phyloP scores from a whole-genome alignment of 2,329 filamentous ascomycete genomes.

The Akanthomyces dipterigenus region DNA sequence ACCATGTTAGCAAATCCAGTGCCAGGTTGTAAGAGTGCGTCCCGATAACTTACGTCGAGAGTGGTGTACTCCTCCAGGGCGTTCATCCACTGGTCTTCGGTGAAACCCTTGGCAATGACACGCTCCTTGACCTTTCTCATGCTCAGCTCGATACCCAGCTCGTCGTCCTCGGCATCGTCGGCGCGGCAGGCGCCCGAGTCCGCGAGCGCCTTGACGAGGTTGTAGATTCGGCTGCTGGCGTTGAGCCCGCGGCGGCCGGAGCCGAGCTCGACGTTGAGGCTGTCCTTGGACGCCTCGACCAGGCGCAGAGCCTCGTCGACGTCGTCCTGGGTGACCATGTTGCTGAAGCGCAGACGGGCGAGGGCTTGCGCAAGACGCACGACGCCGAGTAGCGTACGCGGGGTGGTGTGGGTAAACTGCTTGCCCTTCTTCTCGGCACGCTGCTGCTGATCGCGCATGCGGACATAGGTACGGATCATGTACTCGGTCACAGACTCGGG shows the following conservation, averaged over 20 bases:
- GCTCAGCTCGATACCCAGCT: constrained; percentile 62
- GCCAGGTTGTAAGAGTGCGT: neutral
- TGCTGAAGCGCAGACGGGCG: constrained; percentile 82
- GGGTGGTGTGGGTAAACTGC: constrained; percentile 89
- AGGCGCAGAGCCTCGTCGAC: constrained; percentile 91
- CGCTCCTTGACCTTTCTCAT: constrained; percentile 84
- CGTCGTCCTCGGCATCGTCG: constrained; percentile 52
- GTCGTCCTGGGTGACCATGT: constrained; percentile 80
- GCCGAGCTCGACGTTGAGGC: constrained; percentile 65
- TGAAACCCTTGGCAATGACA: constrained; percentile 94
- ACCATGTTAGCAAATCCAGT: neutral
- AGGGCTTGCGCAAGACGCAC: constrained; percentile 90
- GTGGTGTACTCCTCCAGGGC: constrained; percentile 84
- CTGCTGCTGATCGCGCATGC: constrained; percentile 86
- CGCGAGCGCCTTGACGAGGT: constrained; percentile 81
- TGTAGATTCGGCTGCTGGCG: constrained; percentile 86
- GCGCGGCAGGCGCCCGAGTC: constrained; percentile 81
- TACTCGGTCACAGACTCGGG: constrained; percentile 86
- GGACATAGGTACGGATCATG: constrained; percentile 93
- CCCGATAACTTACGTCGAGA: constrained; percentile 67
- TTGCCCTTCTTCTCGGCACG: constrained; percentile 85
- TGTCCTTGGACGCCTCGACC: constrained; percentile 89
- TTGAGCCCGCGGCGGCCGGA: constrained; percentile 62
- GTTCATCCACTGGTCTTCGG: constrained; percentile 81
- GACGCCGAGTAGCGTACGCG: constrained; percentile 86